These are phyloP conservation scores for Aurantiochytrium sp. DNA, from an alignment of 108 stramenopile species.

Conservation along the genomic window DNA sequence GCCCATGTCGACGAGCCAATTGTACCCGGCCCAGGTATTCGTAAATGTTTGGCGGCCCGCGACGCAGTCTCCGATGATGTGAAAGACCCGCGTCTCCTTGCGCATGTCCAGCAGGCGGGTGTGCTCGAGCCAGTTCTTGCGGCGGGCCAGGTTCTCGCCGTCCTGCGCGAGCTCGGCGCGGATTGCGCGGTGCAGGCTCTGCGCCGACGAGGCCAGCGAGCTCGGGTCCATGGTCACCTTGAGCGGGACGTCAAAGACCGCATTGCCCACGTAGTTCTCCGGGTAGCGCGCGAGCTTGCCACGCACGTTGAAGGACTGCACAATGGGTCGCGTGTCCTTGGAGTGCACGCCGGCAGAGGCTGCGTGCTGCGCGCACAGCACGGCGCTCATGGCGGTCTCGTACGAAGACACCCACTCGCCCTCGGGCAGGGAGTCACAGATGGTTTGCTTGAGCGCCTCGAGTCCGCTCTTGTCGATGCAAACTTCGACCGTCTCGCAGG, in stretches of 20 bases:
- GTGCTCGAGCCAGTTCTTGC: slow-evolving; percentile 5
- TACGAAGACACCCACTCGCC: slow-evolving; percentile 14
- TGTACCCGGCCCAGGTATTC: not conserved
- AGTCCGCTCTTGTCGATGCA: not conserved
- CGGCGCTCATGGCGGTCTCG: not conserved
- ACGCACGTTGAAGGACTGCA: not conserved
- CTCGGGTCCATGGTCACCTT: not conserved
- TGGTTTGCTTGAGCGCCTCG: not conserved
- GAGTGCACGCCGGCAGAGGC: not conserved
- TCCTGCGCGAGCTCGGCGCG: not conserved
- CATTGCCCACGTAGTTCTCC: not conserved
- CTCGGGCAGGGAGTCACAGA: not conserved
- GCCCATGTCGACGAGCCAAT: slow-evolving; percentile 18
- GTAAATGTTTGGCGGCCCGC: not conserved
- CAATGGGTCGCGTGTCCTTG: not conserved
- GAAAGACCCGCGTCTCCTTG: not conserved
- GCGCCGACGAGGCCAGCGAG: not conserved
- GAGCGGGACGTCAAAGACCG: slow-evolving; percentile 10
- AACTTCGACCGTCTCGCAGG: not conserved
- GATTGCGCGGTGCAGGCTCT: not conserved
- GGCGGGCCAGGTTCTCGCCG: not conserved
- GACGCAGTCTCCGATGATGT: not conserved
- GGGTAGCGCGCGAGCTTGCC: not conserved
- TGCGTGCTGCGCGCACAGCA: slow-evolving; percentile 3
- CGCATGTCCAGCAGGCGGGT: not conserved